Conservation (phyloP, 495 filamentous ascomycete species). For the Schizothecium vesticola region DNA sequence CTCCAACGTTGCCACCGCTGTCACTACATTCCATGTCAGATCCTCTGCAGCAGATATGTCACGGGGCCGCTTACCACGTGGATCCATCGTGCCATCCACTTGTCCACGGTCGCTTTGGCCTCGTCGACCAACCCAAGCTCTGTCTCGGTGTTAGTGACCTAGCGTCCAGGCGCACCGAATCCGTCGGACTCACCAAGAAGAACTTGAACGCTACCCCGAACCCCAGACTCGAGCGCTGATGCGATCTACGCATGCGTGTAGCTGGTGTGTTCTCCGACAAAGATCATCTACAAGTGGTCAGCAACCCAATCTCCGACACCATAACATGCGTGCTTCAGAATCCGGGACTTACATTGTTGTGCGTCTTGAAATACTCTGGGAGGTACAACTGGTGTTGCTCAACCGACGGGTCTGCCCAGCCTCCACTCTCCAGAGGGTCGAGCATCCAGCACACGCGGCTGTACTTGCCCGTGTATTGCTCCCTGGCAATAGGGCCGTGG, state of each 20-base stretch:
- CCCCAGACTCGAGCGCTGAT: conserved; percentile 59
- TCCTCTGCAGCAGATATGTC: too few species aligned
- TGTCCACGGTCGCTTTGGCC: conserved; percentile 53
- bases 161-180: neutral
- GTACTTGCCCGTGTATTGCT: conserved; percentile 56
- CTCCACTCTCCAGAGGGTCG: conserved; percentile 50
- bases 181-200: conserved; percentile 40
- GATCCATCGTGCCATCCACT: conserved; percentile 62
- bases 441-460: conserved; percentile 56
- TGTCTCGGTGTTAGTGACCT: neutral
- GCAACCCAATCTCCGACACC: neutral
- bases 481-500: conserved; percentile 49
- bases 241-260: conserved; percentile 73
- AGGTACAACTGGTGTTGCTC: conserved; percentile 63
- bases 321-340: neutral
- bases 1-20: neutral
- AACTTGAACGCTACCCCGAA: conserved; percentile 59
- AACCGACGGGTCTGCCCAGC: conserved; percentile 51
- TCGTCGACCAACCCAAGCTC: conserved; percentile 61
- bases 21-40: neutral
- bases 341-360: conserved; percentile 42
- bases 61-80: conserved; percentile 4
- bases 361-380: conserved; percentile 64
- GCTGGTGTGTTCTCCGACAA: conserved; percentile 67
- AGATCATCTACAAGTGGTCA: conserved; percentile 46